Base-by-base conservation (phyloP, 2,329 filamentous ascomycete genomes). In the Colletotrichum sp. region DNA sequence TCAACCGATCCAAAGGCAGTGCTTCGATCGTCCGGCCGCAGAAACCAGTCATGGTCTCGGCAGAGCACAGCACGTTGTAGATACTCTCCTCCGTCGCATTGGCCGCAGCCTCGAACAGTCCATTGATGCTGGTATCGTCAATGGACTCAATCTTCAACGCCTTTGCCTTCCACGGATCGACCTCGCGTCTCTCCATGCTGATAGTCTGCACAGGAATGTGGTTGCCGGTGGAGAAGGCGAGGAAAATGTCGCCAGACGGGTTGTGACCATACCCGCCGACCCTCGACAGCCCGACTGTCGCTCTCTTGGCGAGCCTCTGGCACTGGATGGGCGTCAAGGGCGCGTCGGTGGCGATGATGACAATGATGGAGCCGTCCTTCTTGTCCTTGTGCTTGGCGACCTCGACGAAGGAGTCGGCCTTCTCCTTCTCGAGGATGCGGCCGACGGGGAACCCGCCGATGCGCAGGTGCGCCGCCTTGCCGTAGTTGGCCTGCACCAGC, bases 401-500 rank as follows among this genome's bases (percentile, higher is more conserved):
- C 21, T 75, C 68, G 28, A 84, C 81, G 30, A 78, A 78, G 65
- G 84, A 84, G 24, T 80, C 79, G 8, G 78, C 80, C 73, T 80
- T 79, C 18, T 80, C 81, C 78, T 90, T 86, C 76, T 88, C 85
- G 21, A 94, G 85, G 63, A 93, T 84, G 57, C 88, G 88, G 1
- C 93, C 93, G 6, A 94, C 86, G 0, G 92, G 92, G 4, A 93
- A 89, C 3, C 92, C 91, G 1, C 88, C 87, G 74, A 94, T 90
- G 55, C 87, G 86, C 68, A 94, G 87, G 78, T 92, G 89, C 55
- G 87, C 83, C 75, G 87, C 86, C 36, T 86, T 84, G 12, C 93
- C 93, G 80, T 94, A 94, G 81, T 94, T 94, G 62, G 90, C 89
- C 82, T 94, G 92, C 5, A 92, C 90, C 9, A 95, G 85, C 2